These are phyloP conservation scores for Clarireedia paspali DNA, from an alignment of 2,329 filamentous ascomycete genomes.

Conservation along the genomic window DNA sequence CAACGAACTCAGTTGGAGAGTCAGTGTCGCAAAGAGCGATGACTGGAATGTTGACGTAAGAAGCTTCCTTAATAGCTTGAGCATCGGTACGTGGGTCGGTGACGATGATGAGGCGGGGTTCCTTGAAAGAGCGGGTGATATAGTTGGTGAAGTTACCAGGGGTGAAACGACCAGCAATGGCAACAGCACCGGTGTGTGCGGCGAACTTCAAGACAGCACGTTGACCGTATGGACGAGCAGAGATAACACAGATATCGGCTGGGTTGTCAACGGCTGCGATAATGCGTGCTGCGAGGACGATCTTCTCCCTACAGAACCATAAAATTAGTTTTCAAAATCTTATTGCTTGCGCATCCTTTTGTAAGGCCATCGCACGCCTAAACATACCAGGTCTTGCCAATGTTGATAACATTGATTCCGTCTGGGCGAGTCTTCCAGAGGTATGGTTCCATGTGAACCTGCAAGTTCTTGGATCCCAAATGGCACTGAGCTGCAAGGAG, in stretches of 20 bases:
- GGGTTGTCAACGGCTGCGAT: slow-evolving; percentile 99
- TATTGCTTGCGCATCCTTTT: slow-evolving; percentile 67
- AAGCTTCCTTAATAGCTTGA: slow-evolving; percentile 99
- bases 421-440: slow-evolving; percentile 99
- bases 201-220: slow-evolving; percentile 99
- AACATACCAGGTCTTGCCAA: slow-evolving; percentile 97
- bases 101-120: slow-evolving; percentile 98
- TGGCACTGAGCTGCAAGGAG: slow-evolving; percentile 95
- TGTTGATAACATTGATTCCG: slow-evolving; percentile 98
- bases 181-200: slow-evolving; percentile 92
- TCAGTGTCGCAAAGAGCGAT: slow-evolving; percentile 99
- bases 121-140: slow-evolving; percentile 99
- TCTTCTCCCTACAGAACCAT: slow-evolving; percentile 79
- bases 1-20: slow-evolving; percentile 98
- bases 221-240: slow-evolving; percentile 98
- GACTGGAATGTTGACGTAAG: slow-evolving; percentile 99
- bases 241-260: slow-evolving; percentile 98
- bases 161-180: slow-evolving; percentile 99
- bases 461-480: slow-evolving; percentile 97
- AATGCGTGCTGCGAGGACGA: slow-evolving; percentile 96
- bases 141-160: slow-evolving; percentile 99
- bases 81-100: slow-evolving; percentile 99
- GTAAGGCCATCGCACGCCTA: background rate
- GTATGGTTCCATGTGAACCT: slow-evolving; percentile 99
- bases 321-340: slow-evolving; percentile 98